A percentile compares a stretch with the other conserved stretches of the same genome.
Evolutionary conservation across 2,329 filamentous ascomycete species (phyloP).

Genomic region (Xylaria sp.): DNA sequence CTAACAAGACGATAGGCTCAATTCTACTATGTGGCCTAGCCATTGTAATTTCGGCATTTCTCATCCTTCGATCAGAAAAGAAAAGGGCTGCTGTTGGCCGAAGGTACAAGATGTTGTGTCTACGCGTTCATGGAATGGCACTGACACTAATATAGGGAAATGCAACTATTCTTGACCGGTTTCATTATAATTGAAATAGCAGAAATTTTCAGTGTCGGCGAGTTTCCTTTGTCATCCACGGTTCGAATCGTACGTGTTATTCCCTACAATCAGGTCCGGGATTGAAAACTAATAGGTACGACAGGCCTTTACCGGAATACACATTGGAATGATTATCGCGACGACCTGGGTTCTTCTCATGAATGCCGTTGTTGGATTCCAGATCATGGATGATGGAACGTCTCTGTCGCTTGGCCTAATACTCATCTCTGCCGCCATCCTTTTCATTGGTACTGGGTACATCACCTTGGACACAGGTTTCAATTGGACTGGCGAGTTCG

Average conservation of each 20-base stretch:
- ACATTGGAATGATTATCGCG: constrained; percentile 88
- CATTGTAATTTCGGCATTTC: constrained; percentile 71
- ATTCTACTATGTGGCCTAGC: constrained; percentile 84
- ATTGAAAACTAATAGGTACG: constrained; percentile 34
- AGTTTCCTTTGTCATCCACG: constrained; percentile 77
- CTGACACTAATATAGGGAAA: constrained; percentile 72
- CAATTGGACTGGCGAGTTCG: constrained; percentile 82
- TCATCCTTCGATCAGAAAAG: constrained; percentile 83
- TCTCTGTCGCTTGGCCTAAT: constrained; percentile 82
- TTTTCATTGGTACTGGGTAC: constrained; percentile 93
- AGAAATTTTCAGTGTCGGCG: constrained; percentile 95
- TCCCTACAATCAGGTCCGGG: not conserved
- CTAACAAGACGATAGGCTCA: constrained; percentile 68
- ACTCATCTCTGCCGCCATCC: constrained; percentile 71
- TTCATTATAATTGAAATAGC: constrained; percentile 91
- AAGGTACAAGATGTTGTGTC: constrained; percentile 66
- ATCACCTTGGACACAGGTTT: constrained; percentile 95
- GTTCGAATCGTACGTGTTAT: constrained; percentile 75
- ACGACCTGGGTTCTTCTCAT: constrained; percentile 91
- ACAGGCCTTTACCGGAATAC: constrained; percentile 87
- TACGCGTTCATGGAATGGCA: constrained; percentile 20
- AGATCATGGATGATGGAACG: constrained; percentile 93
- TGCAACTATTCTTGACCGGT: constrained; percentile 90
- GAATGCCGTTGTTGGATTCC: constrained; percentile 92
- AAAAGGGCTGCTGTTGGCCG: constrained; percentile 95